Percentiles rank a stretch among this genome's conserved stretches.
Evolutionary conservation across 2,329 filamentous ascomycete species (phyloP).

Genomic region (Neoscytalidium dimidiatum): DNA sequence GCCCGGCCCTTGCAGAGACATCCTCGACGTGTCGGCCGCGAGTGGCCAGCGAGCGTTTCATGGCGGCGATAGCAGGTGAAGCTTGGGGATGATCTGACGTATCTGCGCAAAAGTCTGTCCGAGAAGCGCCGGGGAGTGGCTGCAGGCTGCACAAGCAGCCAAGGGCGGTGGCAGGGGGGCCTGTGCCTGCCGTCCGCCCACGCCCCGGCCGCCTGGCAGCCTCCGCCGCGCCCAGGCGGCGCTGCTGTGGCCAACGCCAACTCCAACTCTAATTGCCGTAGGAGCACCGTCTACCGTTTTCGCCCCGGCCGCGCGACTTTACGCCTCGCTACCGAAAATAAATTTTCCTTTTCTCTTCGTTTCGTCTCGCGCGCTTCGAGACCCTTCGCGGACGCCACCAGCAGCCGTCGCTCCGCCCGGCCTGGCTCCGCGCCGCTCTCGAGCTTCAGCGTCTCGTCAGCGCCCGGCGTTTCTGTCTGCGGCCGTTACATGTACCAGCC

Average conservation of each 20-base stretch:
- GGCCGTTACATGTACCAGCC: neutral
- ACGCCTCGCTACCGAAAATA: too few species aligned
- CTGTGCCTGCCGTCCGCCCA: neutral
- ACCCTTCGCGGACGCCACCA: neutral
- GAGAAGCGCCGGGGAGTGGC: constrained; percentile 5
- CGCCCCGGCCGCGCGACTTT: neutral
- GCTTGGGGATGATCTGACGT: constrained; percentile 18
- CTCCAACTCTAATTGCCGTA: constrained; percentile 12
- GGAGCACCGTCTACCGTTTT: too few species aligned
- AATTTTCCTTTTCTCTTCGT: neutral
- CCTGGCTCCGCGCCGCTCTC: neutral
- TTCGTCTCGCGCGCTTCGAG: neutral
- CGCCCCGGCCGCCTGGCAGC: neutral
- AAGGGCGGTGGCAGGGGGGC: constrained; percentile 11
- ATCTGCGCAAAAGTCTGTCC: constrained; percentile 14
- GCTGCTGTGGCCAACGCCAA: neutral
- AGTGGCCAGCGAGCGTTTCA: constrained; percentile 19
- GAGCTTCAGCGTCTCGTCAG: neutral
- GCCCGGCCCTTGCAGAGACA: constrained; percentile 16
- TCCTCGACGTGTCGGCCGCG: constrained; percentile 10
- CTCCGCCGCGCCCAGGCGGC: constrained; percentile 3
- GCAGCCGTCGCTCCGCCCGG: neutral
- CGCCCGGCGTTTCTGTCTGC: neutral
- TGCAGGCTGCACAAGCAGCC: constrained; percentile 8
- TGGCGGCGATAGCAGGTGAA: constrained; percentile 20